Base-by-base conservation (phyloP, 345 rosid species). In the Heritiera littoralis region DNA sequence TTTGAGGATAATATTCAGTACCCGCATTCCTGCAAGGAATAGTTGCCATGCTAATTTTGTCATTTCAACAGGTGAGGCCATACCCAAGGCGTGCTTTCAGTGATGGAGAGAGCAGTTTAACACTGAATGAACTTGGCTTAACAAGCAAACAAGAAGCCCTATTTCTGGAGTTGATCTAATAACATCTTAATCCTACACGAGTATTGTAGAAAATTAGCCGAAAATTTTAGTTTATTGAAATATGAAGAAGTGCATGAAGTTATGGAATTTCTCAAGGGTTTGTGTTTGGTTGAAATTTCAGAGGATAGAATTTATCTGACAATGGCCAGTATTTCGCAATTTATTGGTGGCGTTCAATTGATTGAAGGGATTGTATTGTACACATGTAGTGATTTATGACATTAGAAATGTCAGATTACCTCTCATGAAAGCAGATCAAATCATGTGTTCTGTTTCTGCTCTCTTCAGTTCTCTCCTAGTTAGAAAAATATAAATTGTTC, bases 131-230 rank as follows among this genome's bases (percentile, higher is more conserved):
- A 83, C 96, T 93, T 46, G 99, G 99, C 17, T 86, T 97, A 77
- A 89, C 94, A 9, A 92, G 91, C 90, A 97, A 93, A 85, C 99
- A 93, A 79, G 99, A 97, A 85, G 99, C 99, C 74, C 74, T 97
- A 85, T 97, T 90, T 85, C 93, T 97, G 81, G 99, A 97, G 90
- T 86, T 86, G 79, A 87, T 97, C 61, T 93, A 88, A 87, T 15
- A 38, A 18, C 15, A 52, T 77, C 28, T 15, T 17, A 55, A 55
- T 48, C 74, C 30, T 7, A 41, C 15, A 67, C 49, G 1, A 46
- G 28, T 2, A 65, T 51, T 66, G 76, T 63, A 54, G 79, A 73
- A 79, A 77, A 55, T 30, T 55, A 35, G 45, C 28, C 12, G 20
- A 72, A 80, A 38, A 51, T 72, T 66, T 72, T 51, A n/a, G 76